Base-by-base conservation (phyloP, 2,329 filamentous ascomycete species). In the Fusarium sp. region DNA sequence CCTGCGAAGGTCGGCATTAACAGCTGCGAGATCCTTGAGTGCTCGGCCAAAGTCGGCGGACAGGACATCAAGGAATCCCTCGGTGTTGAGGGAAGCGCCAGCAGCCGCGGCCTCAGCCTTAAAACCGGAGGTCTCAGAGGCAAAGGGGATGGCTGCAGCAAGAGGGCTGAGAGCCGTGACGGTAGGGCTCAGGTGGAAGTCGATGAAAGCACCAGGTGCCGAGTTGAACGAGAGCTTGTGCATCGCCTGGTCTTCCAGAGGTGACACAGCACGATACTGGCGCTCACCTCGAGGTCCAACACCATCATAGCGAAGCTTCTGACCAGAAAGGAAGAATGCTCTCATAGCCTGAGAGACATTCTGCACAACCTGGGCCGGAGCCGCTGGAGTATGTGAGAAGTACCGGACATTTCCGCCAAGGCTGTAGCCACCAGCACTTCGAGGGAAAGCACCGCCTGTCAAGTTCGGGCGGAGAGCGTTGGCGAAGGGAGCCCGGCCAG, bases 341-440 rank as follows among this genome's bases (percentile, higher is more conserved):
- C 95, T 88, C 71, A 98, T 88, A 6, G 93, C 95, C 68, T 93
- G 88, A 11, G 92, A 96, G n/a, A 97, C 94, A 76, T 97, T 97
- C 75, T 95, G 90, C 47, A 98, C 86, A 42, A 98, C 92, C 74
- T 98, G 92, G 1, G 93, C 92, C 35, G 92, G 93, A 8, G 89
- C 86, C 9, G 91, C 89, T 2, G 94, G 92, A 1, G 88, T 86
- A 77, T 97, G 93, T 1, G 92, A 96, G 78, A 98, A 98, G 79
- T 94, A 94, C 65, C 94, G 85, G 21, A 88, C 91, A 65, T 90
- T 87, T 27, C 91, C 91, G 52, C 83, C 78, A 35, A 91, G 78
- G 63, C 83, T 83, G 73, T 99, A 99, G n/a, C 95, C 95, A 65
- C 94, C 93, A 8, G 93, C 91, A 35, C 91, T 92, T 53, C 94